phyloP scores from a whole-genome alignment of 495 filamentous ascomycete species.

The Pseudoneurospora amorphoporcata region DNA sequence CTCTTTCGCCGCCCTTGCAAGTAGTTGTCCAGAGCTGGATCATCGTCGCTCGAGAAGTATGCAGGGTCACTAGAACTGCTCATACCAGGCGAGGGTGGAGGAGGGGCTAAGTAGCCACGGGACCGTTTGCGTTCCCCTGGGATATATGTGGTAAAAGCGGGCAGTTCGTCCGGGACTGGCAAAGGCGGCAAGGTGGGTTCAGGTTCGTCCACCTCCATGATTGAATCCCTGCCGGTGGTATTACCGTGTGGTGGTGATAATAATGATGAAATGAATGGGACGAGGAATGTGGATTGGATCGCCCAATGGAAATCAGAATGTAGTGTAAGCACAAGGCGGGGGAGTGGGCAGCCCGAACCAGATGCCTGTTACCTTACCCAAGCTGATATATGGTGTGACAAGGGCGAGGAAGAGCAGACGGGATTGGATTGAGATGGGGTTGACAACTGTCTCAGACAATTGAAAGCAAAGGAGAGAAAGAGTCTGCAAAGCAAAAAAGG shows the following conservation, averaged over 20 bases:
- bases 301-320: not conserved
- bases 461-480: not conserved
- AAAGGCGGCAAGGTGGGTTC: constrained; percentile 36
- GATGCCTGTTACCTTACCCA: not conserved
- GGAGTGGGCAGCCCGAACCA: not conserved
- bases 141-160: constrained; percentile 18
- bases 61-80: constrained; percentile 60
- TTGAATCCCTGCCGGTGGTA: constrained; percentile 4
- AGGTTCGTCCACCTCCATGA: constrained; percentile 31
- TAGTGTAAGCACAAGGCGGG: not conserved
- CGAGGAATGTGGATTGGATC: not conserved
- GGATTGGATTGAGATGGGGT: not conserved
- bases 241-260: constrained; percentile 6
- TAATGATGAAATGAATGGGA: not conserved
- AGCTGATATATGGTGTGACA: not conserved
- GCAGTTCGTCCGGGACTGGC: constrained; percentile 7
- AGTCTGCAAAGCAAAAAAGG: not conserved
- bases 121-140: constrained; percentile 33
- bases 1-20: constrained; percentile 37
- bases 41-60: constrained; percentile 70
- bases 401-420: not conserved
- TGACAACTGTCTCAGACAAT: not conserved
- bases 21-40: constrained; percentile 66
- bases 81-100: constrained; percentile 11
- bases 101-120: constrained; percentile 16